Conservation (phyloP, 1,284 basidiomycete genomes). For the Caloboletus inedulis region DNA sequence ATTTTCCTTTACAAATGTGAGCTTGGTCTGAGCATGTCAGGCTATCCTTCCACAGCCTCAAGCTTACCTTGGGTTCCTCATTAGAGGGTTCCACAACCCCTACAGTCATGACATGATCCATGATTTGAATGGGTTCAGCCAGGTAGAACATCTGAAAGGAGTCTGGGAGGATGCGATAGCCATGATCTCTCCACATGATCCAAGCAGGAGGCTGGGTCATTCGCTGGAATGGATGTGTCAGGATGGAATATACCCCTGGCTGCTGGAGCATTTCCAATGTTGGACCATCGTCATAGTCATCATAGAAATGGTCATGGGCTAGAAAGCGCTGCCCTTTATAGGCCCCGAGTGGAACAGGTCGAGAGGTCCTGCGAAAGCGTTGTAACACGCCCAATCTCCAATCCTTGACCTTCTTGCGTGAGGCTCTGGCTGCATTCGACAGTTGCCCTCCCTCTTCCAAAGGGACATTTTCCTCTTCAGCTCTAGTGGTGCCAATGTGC, state of each 20-base stretch:
- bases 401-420: background rate
- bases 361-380: background rate
- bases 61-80: too few species aligned
- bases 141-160: conserved; percentile 22
- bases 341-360: background rate
- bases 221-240: background rate
- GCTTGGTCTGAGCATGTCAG: background rate
- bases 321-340: background rate
- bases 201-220: conserved; percentile 8
- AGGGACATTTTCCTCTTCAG: background rate
- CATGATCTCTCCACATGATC: conserved; percentile 17
- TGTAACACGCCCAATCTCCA: background rate
- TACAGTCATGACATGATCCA: conserved; percentile 11
- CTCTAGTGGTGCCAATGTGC: too few species aligned
- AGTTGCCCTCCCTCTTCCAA: background rate
- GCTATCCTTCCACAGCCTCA: too few species aligned
- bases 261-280: conserved; percentile 12
- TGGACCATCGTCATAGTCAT: conserved; percentile 15
- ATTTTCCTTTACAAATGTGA: too few species aligned
- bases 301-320: background rate
- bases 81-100: background rate
- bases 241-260: conserved; percentile 6
- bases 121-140: background rate
- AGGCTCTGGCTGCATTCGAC: background rate
- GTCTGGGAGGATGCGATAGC: conserved; percentile 6